Evolutionary conservation across 2,329 filamentous ascomycete species (phyloP).

Genomic region (Zelopaecilomyces penicillatus): DNA sequence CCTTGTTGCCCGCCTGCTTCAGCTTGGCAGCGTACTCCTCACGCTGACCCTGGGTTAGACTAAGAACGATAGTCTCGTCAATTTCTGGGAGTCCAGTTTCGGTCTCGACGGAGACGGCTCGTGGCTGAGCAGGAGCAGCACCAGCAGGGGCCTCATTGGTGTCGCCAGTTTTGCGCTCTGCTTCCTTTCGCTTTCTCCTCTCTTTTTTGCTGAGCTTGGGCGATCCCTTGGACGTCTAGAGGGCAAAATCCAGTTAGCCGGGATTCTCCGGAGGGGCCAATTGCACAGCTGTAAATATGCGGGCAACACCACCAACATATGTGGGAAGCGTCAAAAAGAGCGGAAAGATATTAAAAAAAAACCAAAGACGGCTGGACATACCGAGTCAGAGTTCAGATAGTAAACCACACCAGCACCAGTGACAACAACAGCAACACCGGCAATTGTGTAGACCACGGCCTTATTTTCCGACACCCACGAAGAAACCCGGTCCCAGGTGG

Average conservation of each 20-base stretch:
- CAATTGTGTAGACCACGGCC: slow-evolving; percentile 89
- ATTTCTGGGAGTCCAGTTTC: slow-evolving; percentile 64
- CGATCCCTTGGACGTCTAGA: slow-evolving; percentile 38
- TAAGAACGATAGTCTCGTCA: slow-evolving; percentile 46
- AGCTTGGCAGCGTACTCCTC: slow-evolving; percentile 84
- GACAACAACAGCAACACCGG: slow-evolving; percentile 84
- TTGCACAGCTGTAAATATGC: not conserved
- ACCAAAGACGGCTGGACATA: slow-evolving; percentile 24
- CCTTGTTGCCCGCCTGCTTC: slow-evolving; percentile 93
- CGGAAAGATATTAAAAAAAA: not conserved
- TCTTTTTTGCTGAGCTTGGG: slow-evolving; percentile 86
- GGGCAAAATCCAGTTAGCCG: not conserved
- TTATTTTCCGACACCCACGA: slow-evolving; percentile 95
- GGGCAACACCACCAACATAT: not conserved
- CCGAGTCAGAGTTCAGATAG: slow-evolving; percentile 62
- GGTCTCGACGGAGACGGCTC: slow-evolving; percentile 44
- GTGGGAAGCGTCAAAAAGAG: not conserved
- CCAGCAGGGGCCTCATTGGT: slow-evolving; percentile 25
- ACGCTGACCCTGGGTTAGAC: slow-evolving; percentile 55
- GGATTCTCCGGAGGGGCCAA: no score
- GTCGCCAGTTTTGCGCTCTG: slow-evolving; percentile 50
- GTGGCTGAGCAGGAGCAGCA: slow-evolving; percentile 31
- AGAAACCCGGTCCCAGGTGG: slow-evolving; percentile 82
- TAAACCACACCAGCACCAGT: slow-evolving; percentile 89
- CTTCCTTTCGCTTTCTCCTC: slow-evolving; percentile 78